phyloP scores from a whole-genome alignment of 2,329 filamentous ascomycete species.

The Bipolaris bicolor region DNA sequence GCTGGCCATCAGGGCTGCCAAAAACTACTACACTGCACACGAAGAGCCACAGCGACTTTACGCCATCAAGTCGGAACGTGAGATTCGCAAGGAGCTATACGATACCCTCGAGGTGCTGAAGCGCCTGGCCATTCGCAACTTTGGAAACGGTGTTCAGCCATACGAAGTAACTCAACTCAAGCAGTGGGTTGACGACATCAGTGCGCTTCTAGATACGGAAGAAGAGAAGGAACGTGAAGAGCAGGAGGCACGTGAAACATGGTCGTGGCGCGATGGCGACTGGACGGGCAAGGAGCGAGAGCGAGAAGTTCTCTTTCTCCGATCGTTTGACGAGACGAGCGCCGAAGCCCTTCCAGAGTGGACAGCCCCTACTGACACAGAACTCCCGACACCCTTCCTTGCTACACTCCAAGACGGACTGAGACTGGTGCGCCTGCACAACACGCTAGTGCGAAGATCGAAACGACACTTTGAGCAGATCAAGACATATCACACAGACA shows the following conservation, averaged over 20 bases:
- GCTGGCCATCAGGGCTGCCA: constrained; percentile 91
- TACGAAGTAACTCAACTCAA: constrained; percentile 79
- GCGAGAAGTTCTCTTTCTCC: constrained; percentile 81
- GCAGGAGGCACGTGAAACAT: constrained; percentile 71
- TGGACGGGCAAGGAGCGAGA: constrained; percentile 76
- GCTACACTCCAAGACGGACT: constrained; percentile 77
- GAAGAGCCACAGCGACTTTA: constrained; percentile 85
- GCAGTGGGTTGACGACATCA: constrained; percentile 80
- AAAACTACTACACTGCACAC: constrained; percentile 94
- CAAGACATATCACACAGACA: constrained; percentile 87
- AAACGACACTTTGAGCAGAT: constrained; percentile 88
- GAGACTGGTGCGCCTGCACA: constrained; percentile 84
- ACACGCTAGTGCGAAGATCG: constrained; percentile 83
- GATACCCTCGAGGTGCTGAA: constrained; percentile 89
- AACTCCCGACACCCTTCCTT: constrained; percentile 76
- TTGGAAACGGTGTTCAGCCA: constrained; percentile 78
- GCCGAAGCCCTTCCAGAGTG: constrained; percentile 69
- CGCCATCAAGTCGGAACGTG: constrained; percentile 83
- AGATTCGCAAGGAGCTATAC: constrained; percentile 82
- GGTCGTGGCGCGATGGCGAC: constrained; percentile 80
- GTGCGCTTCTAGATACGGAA: constrained; percentile 76
- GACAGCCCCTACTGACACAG: constrained; percentile 61
- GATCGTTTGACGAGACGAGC: constrained; percentile 68
- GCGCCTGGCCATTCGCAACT: constrained; percentile 86
- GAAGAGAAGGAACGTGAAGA: constrained; percentile 78